Base-by-base conservation (phyloP, 352 stramenopile genomes). In the Discostella stelligera region DNA sequence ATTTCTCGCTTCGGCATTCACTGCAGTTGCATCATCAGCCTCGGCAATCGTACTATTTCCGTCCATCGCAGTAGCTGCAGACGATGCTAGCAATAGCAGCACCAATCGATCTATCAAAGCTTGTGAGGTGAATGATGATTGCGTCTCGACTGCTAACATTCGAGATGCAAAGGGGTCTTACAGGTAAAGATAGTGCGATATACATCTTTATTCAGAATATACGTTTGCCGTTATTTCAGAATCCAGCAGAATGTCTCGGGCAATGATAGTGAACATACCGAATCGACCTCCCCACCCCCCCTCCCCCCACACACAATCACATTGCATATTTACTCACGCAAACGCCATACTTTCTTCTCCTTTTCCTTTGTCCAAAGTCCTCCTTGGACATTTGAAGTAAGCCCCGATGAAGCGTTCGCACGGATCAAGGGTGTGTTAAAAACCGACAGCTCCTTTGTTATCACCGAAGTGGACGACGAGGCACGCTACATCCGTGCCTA, bases 321-420 rank as follows among this genome's bases (percentile, higher is more conserved):
- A 61, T 61, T n/a, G n/a, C n/a, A n/a, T n/a, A n/a, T n/a, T n/a
- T n/a, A n/a, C n/a, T n/a, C n/a, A n/a, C n/a, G n/a, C n/a, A n/a
- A n/a, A n/a, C n/a, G n/a, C n/a, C n/a, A n/a, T n/a, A n/a, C n/a
- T n/a, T n/a, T n/a, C n/a, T n/a, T n/a, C n/a, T n/a, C n/a, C 32
- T 9, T 41, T 41, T 9, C 32, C 32, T 41, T 41, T 41, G 32
- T 41, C 32, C 9, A 88, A 60, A 65, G 68, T 37, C 75, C 84
- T 25, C 87, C 87, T 13, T 93, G 87, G 87, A 91, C 85, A 0
- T 93, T 87, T 84, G 74, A 84, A 67, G 70, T 82, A 8, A 73
- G 37, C 49, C 61, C 77, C n/a, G 76, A 89, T 27, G 85, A 93
- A 60, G 78, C 85, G n/a, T 84, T 90, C 66, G 77, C 82, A 37